These are phyloP conservation scores for Datura wrightii DNA, from an alignment of 257 asterid species.

Conservation along the genomic window DNA sequence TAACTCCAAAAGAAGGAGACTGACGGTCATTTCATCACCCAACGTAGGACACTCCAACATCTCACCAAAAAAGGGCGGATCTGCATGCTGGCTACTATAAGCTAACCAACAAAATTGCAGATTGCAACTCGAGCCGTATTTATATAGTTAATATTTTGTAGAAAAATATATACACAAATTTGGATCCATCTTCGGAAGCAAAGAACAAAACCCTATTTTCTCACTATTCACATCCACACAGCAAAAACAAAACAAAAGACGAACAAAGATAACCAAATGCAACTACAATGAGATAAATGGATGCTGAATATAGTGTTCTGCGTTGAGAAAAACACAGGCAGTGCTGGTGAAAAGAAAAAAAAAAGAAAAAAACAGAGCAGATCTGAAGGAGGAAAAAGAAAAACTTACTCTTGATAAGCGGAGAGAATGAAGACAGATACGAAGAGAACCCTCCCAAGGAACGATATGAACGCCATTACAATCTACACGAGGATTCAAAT, in stretches of 20 bases:
- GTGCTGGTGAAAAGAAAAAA: background rate
- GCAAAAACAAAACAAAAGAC: no score
- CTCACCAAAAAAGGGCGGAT: background rate
- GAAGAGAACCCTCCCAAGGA: constrained; percentile 83
- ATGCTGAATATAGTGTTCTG: background rate
- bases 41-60: background rate
- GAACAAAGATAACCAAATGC: background rate
- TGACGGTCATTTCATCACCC: background rate
- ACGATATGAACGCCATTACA: constrained; percentile 72
- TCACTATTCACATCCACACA: background rate
- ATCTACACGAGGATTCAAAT: constrained; percentile 15
- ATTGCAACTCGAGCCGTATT: background rate
- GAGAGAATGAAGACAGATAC: constrained; percentile 91
- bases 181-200: background rate
- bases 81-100: background rate
- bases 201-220: background rate
- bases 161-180: background rate
- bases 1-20: background rate
- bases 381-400: constrained; percentile 46
- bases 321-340: background rate
- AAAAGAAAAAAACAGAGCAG: constrained; percentile 38
- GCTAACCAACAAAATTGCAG: background rate
- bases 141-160: background rate
- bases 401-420: constrained; percentile 84
- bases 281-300: background rate